Conservation (phyloP, 768 basidiomycete genomes). For the Phylloporus arenicola region DNA sequence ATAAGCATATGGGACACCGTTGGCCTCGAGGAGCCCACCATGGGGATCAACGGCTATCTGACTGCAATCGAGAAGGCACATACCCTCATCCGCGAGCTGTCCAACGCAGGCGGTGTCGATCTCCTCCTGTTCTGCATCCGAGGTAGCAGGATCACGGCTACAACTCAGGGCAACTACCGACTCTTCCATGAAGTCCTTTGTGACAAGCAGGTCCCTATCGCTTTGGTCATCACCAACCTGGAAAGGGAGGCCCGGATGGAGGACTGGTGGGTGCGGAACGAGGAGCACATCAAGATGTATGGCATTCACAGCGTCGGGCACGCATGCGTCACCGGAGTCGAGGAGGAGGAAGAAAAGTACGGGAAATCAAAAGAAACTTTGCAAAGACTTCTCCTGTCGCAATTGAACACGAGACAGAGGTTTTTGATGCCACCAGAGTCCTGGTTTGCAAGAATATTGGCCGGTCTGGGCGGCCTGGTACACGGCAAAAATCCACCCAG, state of each 20-base stretch:
- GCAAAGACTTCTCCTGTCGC: slow-evolving; percentile 15
- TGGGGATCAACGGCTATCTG: slow-evolving; percentile 26
- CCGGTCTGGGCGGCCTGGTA: slow-evolving; percentile 18
- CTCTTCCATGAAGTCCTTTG: slow-evolving; percentile 39
- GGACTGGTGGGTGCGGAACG: slow-evolving; percentile 32
- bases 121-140: slow-evolving; percentile 38
- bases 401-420: slow-evolving; percentile 6
- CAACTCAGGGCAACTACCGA: slow-evolving; percentile 34
- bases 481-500: slow-evolving; percentile 19
- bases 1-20: slow-evolving; percentile 28
- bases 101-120: slow-evolving; percentile 24
- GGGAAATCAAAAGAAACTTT: slow-evolving; percentile 28
- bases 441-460: slow-evolving; percentile 21
- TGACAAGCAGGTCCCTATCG: slow-evolving; percentile 34
- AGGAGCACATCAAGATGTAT: slow-evolving; percentile 18
- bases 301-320: slow-evolving; percentile 30
- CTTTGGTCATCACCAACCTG: slow-evolving; percentile 37
- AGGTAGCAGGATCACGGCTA: slow-evolving; percentile 27
- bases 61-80: slow-evolving; percentile 26
- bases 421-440: slow-evolving; percentile 24
- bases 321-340: slow-evolving; percentile 39
- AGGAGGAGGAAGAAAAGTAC: slow-evolving; percentile 31
- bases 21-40: slow-evolving; percentile 28
- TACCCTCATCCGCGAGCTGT: slow-evolving; percentile 21
- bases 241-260: slow-evolving; percentile 35